These are phyloP conservation scores for Starmerella sp. DNA, from an alignment of 805 yeast species.

Conservation along the genomic window DNA sequence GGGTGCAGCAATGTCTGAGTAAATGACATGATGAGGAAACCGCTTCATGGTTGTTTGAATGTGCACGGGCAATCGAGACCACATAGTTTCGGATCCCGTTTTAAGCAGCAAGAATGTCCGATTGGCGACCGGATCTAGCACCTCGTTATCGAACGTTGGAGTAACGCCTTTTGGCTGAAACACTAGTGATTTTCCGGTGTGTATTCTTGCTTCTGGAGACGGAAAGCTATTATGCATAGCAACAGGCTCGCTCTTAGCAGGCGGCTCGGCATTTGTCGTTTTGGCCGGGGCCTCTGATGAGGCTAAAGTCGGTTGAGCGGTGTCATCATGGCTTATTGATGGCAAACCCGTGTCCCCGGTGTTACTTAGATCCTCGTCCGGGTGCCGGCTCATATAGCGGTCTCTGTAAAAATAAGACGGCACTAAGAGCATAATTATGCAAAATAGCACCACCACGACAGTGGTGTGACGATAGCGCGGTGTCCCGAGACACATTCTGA, in stretches of 20 bases:
- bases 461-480: neutral
- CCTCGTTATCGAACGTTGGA: neutral
- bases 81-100: constrained; percentile 29
- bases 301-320: neutral
- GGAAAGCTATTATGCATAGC: neutral
- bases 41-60: constrained; percentile 28
- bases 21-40: constrained; percentile 28
- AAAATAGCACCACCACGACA: neutral
- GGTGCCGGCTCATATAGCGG: neutral
- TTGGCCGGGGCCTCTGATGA: neutral
- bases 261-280: neutral
- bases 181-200: neutral
- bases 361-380: no score
- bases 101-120: constrained; percentile 30
- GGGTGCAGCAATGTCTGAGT: constrained; percentile 29
- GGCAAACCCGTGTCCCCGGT: neutral
- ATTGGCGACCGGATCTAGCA: constrained; percentile 5
- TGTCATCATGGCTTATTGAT: neutral
- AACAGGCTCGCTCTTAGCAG: neutral
- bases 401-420: neutral
- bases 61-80: constrained; percentile 31
- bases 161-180: neutral
- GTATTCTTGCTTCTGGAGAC: neutral
- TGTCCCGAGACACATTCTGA: neutral
- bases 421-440: neutral